These are phyloP conservation scores for Alloascoidea hylecoeti DNA, from an alignment of 805 yeast genomes.

Conservation along the genomic window DNA sequence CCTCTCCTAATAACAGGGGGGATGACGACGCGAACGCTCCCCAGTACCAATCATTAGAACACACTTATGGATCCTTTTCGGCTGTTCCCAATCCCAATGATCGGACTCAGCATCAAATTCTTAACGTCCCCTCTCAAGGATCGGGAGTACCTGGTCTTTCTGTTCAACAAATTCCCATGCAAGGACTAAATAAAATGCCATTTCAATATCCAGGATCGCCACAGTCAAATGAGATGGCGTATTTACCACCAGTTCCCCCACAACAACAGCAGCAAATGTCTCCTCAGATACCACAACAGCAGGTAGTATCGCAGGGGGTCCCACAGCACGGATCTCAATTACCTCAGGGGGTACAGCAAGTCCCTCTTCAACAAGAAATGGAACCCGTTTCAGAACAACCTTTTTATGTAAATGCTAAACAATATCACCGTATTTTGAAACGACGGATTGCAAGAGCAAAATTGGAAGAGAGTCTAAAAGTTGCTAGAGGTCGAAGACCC, in stretches of 20 bases:
- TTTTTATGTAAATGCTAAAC: slow-evolving; percentile 94
- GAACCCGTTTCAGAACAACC: slow-evolving; percentile 57
- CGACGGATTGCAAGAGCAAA: slow-evolving; percentile 89
- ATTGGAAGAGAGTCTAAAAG: slow-evolving; percentile 66
- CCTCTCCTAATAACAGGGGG: too few relatives aligned
- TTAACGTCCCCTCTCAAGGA: too few relatives aligned
- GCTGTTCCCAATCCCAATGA: too few relatives aligned
- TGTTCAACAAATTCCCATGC: too few relatives aligned
- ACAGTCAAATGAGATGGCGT: background rate
- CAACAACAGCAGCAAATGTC: background rate
- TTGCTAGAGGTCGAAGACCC: slow-evolving; percentile 83
- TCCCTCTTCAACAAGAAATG: background rate
- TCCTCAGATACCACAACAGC: background rate
- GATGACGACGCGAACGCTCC: too few relatives aligned
- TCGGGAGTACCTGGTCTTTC: too few relatives aligned
- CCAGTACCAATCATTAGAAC: too few relatives aligned
- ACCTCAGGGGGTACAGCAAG: background rate
- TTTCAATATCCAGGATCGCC: background rate
- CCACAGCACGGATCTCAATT: background rate
- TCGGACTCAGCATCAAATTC: too few relatives aligned
- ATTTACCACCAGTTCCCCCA: slow-evolving; percentile 1
- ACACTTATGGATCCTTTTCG: too few relatives aligned
- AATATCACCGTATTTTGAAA: slow-evolving; percentile 86
- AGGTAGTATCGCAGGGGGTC: background rate
- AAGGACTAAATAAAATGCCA: too few relatives aligned